A percentile compares a stretch with the other conserved stretches of the same genome.
These are phyloP conservation scores for Boletus insuetus DNA, from an alignment of 768 basidiomycete genomes.

Conservation along the genomic window DNA sequence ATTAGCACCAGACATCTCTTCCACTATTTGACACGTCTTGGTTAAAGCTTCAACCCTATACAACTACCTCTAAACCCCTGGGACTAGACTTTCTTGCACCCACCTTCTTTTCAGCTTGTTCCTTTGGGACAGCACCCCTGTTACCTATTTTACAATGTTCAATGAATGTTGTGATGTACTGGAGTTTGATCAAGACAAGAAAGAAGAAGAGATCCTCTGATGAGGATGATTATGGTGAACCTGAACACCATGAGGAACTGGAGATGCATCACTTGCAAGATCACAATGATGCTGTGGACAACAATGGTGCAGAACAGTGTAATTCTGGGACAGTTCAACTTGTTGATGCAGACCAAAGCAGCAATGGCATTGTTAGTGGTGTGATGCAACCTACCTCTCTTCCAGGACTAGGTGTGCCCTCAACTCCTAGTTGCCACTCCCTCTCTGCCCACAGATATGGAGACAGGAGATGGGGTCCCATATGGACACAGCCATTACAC, in stretches of 20 bases:
- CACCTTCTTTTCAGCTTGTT: too few species aligned
- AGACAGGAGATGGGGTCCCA: constrained; percentile 62
- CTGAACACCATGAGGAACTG: constrained; percentile 9
- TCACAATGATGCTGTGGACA: not conserved
- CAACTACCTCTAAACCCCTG: too few species aligned
- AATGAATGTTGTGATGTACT: constrained; percentile 78
- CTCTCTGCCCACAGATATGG: constrained; percentile 48
- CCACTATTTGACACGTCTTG: too few species aligned
- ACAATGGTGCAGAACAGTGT: constrained; percentile 10
- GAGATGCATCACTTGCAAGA: constrained; percentile 14
- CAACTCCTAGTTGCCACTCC: constrained; percentile 36
- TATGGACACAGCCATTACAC: constrained; percentile 63
- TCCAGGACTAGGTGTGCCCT: constrained; percentile 26
- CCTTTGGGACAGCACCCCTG: too few species aligned
- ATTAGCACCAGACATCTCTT: too few species aligned
- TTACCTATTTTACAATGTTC: too few species aligned
- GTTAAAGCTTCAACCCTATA: too few species aligned
- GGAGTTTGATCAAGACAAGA: constrained; percentile 73
- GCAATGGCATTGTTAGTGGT: constrained; percentile 72
- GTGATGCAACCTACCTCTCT: constrained; percentile 47
- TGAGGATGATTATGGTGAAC: constrained; percentile 30
- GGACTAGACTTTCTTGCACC: too few species aligned
- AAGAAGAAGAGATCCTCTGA: constrained; percentile 44
- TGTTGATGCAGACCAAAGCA: constrained; percentile 49
- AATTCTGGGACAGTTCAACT: constrained; percentile 44